Evolutionary conservation across 148 eudicot genomes (phyloP).

Genomic region (Selenicereus undatus): DNA sequence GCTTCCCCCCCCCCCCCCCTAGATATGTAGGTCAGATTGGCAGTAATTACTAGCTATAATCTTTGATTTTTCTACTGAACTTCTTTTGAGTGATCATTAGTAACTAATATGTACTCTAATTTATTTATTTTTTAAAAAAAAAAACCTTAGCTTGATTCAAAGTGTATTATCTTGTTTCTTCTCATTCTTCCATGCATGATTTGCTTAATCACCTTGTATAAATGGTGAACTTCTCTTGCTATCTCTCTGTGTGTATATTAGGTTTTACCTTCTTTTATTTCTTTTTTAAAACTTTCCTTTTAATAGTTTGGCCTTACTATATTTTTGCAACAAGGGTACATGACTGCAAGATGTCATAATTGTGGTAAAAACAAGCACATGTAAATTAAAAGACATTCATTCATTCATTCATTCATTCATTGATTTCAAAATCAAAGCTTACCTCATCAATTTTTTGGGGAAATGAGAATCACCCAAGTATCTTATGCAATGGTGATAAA

Average conservation of each 20-base stretch:
- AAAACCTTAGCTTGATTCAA: background rate
- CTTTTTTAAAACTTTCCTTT: background rate
- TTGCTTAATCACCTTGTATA: slow-evolving; percentile 3
- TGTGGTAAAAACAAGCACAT: slow-evolving; percentile 35
- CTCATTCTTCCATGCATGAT: background rate
- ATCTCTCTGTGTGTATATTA: background rate
- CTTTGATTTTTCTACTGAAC: background rate
- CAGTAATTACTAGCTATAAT: background rate
- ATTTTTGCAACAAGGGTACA: slow-evolving; percentile 19
- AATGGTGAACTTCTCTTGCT: background rate
- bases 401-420: slow-evolving; percentile 1
- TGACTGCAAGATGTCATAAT: slow-evolving; percentile 35
- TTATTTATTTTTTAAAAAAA: too few species aligned
- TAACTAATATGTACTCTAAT: background rate
- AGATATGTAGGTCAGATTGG: background rate
- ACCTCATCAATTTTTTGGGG: slow-evolving; percentile 30
- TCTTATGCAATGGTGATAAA: background rate
- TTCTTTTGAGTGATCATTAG: background rate
- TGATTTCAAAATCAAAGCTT: slow-evolving; percentile 26
- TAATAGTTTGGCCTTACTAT: slow-evolving; percentile 15
- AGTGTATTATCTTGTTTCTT: background rate
- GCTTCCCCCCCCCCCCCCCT: background rate
- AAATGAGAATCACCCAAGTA: slow-evolving; percentile 14
- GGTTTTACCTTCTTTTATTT: background rate
- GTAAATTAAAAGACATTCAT: slow-evolving; percentile 21